These are phyloP conservation scores for Lanmaoa pseudosensibilis DNA, from an alignment of 768 basidiomycete species.

Conservation along the genomic window DNA sequence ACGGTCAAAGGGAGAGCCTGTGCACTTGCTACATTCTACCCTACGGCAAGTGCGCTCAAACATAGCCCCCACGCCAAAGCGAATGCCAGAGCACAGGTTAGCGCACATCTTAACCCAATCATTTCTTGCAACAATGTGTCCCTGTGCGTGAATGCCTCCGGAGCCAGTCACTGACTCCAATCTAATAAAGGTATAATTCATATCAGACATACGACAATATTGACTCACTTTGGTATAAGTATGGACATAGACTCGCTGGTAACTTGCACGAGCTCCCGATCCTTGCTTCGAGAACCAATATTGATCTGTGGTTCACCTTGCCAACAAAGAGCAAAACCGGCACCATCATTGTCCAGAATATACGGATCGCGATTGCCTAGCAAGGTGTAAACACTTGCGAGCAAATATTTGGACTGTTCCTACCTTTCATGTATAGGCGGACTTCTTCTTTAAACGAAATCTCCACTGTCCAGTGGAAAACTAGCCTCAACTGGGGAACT, in stretches of 20 bases:
- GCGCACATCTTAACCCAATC: conserved; percentile 74
- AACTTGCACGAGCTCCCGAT: conserved; percentile 81
- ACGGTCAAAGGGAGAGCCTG: conserved; percentile 66
- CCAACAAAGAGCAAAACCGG: conserved; percentile 89
- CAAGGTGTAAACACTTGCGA: conserved; percentile 7
- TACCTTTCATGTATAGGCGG: conserved; percentile 86
- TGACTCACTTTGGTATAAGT: conserved; percentile 80
- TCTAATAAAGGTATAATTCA: conserved; percentile 13
- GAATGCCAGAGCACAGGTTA: conserved; percentile 78
- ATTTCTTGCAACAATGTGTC: conserved; percentile 21
- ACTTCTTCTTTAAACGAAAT: conserved; percentile 70
- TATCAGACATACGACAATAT: not conserved
- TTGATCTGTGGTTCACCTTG: conserved; percentile 68
- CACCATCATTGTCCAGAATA: conserved; percentile 62
- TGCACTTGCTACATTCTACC: conserved; percentile 61
- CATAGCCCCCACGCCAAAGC: conserved; percentile 81
- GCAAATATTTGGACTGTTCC: conserved; percentile 5
- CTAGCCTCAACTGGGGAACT: conserved; percentile 57
- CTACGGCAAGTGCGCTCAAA: conserved; percentile 78
- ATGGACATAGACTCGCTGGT: conserved; percentile 77
- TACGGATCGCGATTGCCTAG: conserved; percentile 85
- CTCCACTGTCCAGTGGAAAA: conserved; percentile 80
- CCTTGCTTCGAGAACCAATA: conserved; percentile 67
- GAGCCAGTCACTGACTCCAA: conserved; percentile 17
- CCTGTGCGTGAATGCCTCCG: conserved; percentile 19